Percentiles rank a stretch among this genome's conserved stretches.
Conservation (phyloP, 768 basidiomycete species). For the Mycena rebaudengoi region DNA sequence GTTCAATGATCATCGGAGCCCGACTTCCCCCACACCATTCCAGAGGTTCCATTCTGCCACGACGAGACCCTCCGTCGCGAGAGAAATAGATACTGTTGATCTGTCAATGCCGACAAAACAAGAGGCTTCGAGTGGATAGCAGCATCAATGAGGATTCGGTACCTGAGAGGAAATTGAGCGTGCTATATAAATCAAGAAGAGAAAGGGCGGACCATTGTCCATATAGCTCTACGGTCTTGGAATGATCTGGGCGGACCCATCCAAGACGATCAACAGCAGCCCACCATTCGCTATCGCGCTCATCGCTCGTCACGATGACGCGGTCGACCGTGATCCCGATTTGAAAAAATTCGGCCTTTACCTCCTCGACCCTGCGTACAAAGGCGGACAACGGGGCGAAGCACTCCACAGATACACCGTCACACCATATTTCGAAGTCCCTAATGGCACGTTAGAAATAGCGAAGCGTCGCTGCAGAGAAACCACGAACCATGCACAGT, state of each 20-base stretch:
- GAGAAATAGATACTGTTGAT: slow-evolving; percentile 57
- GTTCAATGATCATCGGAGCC: too few relatives aligned
- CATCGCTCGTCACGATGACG: slow-evolving; percentile 49
- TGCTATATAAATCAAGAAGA: not conserved
- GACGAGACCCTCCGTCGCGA: slow-evolving; percentile 53
- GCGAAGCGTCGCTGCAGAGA: slow-evolving; percentile 43
- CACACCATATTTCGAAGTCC: slow-evolving; percentile 39
- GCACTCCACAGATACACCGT: slow-evolving; percentile 34
- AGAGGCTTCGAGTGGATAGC: slow-evolving; percentile 55
- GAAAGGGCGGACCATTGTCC: not conserved
- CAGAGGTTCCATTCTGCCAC: slow-evolving; percentile 59
- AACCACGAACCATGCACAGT: slow-evolving; percentile 42
- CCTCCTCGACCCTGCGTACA: slow-evolving; percentile 37
- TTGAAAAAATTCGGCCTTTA: slow-evolving; percentile 32
- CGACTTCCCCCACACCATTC: too few relatives aligned
- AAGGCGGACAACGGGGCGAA: slow-evolving; percentile 35
- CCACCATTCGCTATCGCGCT: slow-evolving; percentile 41
- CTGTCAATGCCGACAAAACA: slow-evolving; percentile 59
- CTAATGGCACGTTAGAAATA: too few relatives aligned
- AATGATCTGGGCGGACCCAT: slow-evolving; percentile 39
- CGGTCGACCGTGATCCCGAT: slow-evolving; percentile 28
- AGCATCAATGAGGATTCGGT: slow-evolving; percentile 55
- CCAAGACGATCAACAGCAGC: slow-evolving; percentile 34
- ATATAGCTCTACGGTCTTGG: not conserved
- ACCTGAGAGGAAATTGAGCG: not conserved